Evolutionary conservation across 1,284 basidiomycete species (phyloP).

Genomic region (Phylloboletellus chloephorus): DNA sequence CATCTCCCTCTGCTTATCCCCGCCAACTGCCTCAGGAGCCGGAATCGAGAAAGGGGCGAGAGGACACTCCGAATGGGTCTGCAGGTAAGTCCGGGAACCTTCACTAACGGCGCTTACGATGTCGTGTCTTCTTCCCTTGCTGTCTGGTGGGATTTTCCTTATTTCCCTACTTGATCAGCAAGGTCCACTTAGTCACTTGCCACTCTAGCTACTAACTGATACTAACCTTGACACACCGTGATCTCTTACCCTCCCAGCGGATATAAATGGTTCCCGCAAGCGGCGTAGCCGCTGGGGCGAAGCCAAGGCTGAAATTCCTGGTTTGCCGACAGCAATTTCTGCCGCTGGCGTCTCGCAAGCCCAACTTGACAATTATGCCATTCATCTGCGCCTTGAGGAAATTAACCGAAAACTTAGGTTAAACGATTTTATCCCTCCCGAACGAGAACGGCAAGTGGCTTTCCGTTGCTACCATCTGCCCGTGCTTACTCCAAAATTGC

Average conservation of each 20-base stretch:
- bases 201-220: constrained; percentile 46
- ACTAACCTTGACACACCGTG: constrained; percentile 51
- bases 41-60: constrained; percentile 53
- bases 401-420: constrained; percentile 91
- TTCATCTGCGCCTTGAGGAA: constrained; percentile 92
- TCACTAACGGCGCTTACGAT: constrained; percentile 30
- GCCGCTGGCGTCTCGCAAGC: constrained; percentile 86
- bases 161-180: constrained; percentile 28
- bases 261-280: constrained; percentile 82
- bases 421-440: constrained; percentile 94
- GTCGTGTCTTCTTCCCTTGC: constrained; percentile 31
- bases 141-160: constrained; percentile 29
- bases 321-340: constrained; percentile 87
- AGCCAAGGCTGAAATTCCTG: constrained; percentile 80
- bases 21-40: constrained; percentile 54
- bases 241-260: constrained; percentile 49
- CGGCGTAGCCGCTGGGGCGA: constrained; percentile 95
- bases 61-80: constrained; percentile 55
- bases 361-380: constrained; percentile 94
- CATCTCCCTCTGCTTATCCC: constrained; percentile 77
- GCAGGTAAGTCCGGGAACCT: constrained; percentile 47
- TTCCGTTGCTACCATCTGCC: neutral
- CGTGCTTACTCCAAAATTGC: constrained; percentile 21
- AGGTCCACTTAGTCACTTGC: constrained; percentile 35
- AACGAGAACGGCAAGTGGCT: constrained; percentile 72